Evolutionary conservation across 495 filamentous ascomycete genomes (phyloP), one percentile per base, ranked within the genome.

Genomic region (Neurospora sublineolata): DNA sequence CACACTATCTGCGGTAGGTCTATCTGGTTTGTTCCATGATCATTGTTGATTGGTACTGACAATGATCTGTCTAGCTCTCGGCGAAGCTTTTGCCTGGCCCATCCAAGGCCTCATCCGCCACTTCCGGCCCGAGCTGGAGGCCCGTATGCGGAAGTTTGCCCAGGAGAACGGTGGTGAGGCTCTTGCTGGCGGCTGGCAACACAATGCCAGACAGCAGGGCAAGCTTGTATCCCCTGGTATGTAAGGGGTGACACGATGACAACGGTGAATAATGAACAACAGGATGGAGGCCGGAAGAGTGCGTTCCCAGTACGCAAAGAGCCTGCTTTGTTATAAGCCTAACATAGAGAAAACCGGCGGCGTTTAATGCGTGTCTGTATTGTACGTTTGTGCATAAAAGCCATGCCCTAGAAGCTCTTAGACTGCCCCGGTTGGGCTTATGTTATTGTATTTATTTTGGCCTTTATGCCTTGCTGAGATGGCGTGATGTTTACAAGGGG

Each of bases 41-140:
- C 12, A 16, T 37, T 2, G 1, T 5, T 41, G 3, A 33, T 23
- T 52, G 18, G 3, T 33, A 69, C 9, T 23, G 52, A 60, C 71
- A 27, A 68, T 73, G 18, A 52, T 69, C 7, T 16, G 16, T 41
- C 7, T 72, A 90, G 88, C 95, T 80, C 85, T 99, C 72, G 95
- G 95, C 72, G 95, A 99, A 84, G 95, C 95, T 58, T 99, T 99
- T 76, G 94, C 95, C 73, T 99, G 95, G 95, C 95, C 95, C 76
- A 89, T 98, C 76, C 95, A 99, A 84, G 95, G 95, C 80, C 87
- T 99, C 73, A 97, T 99, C 82, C 89, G 95, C 74, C 95, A 99
- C 83, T 99, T 99, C 86, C 86, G 95, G 75, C 96, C 94, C 38
- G 94, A 99, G 81, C 83, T 99, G 70, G 94, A 98, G 86, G 91